Base-by-base conservation (phyloP, 257 asterid species). In the Solanum piurae region DNA sequence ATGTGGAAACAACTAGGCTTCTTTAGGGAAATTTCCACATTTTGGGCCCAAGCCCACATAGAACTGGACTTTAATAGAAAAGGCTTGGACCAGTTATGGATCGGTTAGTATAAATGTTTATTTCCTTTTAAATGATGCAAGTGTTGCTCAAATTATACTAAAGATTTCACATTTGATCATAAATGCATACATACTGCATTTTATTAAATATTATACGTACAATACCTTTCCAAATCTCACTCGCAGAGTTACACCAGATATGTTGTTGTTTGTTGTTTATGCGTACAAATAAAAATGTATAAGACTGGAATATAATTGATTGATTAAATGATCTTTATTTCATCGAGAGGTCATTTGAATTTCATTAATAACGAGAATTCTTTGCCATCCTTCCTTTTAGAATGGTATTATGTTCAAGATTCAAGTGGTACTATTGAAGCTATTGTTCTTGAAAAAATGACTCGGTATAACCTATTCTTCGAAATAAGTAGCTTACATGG, bases 191-290 rank as follows among this genome's bases (percentile, higher is more conserved):
- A 31, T 71, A 71, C 10, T 16, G n/a, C 29, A 71, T 71, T 60
- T 60, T 71, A 16, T 69, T 12, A 66, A 69, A 69, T 14, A 12
- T 31, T 31, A 31, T 69, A 7, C 4, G 5, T 25, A 25, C 2
- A 20, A 5, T 11, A 2, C 71, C 16, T 62, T 0, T 18, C 3
- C 16, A 4, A 18, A 62, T 62, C 1, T 18, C 14, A 23, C 0
- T n/a, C 13, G 0, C 23, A 2, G 0, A n/a, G 2, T 62, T 62
- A n/a, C 7, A 21, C 0, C 31, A 2, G 0, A 60, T 21, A 58
- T 58, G 10, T 21, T 0, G 2, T 60, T 60, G 2, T 60, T 60
- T 21, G 1, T 21, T 60, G 1, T 21, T 23, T 23, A 62, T 62
- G 10, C 3, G 0, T 23, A 62, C 1, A 4, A 29, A 5, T 1